Percentiles rank a stretch among this genome's conserved stretches.
phyloP scores from a whole-genome alignment of 768 basidiomycete species.

The Clitopilus passeckerianus region DNA sequence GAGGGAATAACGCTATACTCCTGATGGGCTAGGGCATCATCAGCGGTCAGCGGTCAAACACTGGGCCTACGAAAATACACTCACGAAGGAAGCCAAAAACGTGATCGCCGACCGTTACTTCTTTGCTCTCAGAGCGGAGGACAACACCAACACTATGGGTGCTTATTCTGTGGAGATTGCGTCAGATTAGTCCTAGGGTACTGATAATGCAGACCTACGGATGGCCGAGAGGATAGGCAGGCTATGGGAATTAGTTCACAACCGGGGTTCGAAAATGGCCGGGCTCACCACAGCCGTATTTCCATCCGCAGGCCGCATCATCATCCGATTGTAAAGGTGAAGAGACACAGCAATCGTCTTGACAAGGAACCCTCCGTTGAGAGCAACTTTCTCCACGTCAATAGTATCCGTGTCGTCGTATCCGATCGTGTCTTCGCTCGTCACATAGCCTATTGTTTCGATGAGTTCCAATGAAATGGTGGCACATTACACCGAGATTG shows the following conservation, averaged over 20 bases:
- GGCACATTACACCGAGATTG: neutral
- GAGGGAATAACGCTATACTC: conserved; percentile 23
- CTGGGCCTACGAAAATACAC: neutral
- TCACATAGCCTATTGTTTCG: neutral
- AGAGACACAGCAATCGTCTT: conserved; percentile 14
- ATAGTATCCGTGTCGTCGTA: conserved; percentile 7
- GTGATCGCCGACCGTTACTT: conserved; percentile 22
- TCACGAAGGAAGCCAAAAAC: conserved; percentile 23
- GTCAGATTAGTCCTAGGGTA: neutral
- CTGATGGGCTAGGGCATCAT: conserved; percentile 20
- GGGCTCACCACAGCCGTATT: neutral
- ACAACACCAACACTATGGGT: conserved; percentile 30
- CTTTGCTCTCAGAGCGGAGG: conserved; percentile 24
- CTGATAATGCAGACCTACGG: conserved; percentile 3
- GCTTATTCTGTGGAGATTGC: conserved; percentile 11
- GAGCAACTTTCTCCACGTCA: conserved; percentile 13
- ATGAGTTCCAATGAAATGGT: neutral
- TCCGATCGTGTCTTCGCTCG: neutral
- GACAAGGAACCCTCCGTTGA: conserved; percentile 15
- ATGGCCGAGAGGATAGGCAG: neutral
- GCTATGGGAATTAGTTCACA: neutral
- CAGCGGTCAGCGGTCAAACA: no score
- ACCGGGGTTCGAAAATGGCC: neutral
- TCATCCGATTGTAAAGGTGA: neutral
- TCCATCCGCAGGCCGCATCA: neutral